Conservation (phyloP, 495 filamentous ascomycete genomes). For the Symbiotaphrina buchneri region DNA sequence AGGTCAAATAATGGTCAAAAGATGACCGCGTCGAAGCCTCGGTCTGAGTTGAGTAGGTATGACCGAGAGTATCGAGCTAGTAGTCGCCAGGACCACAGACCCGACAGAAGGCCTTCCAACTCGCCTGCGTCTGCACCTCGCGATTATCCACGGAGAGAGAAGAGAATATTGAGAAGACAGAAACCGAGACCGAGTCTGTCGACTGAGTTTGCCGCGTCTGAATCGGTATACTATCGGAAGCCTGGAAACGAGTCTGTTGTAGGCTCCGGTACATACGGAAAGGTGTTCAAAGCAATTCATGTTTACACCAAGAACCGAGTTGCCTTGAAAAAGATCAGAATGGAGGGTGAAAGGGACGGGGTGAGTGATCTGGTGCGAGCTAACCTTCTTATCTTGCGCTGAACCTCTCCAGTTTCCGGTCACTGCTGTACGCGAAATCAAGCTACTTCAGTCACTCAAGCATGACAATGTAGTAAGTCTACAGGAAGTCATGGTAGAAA, state of each 20-base stretch:
- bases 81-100: slow-evolving; percentile 18
- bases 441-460: slow-evolving; percentile 81
- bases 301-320: slow-evolving; percentile 82
- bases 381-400: slow-evolving; percentile 4
- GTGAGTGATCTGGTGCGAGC: slow-evolving; percentile 10
- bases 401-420: slow-evolving; percentile 49
- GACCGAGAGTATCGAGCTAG: slow-evolving; percentile 18
- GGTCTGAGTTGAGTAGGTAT: too few relatives aligned
- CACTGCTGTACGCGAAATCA: slow-evolving; percentile 91
- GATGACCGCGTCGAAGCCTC: too few relatives aligned
- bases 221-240: slow-evolving; percentile 78
- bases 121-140: too few relatives aligned
- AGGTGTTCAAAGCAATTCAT: slow-evolving; percentile 95
- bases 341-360: slow-evolving; percentile 94
- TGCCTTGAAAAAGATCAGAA: slow-evolving; percentile 78
- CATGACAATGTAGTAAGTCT: slow-evolving; percentile 76
- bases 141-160: slow-evolving; percentile 32
- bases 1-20: slow-evolving; percentile 14
- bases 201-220: slow-evolving; percentile 47
- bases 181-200: slow-evolving; percentile 51
- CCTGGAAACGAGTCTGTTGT: slow-evolving; percentile 89
- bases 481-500: slow-evolving; percentile 93
- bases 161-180: slow-evolving; percentile 41
- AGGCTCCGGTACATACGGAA: slow-evolving; percentile 84
- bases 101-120: slow-evolving; percentile 8